Evolutionary conservation across 768 basidiomycete species (phyloP).

Genomic region (Amanita rimosa): DNA sequence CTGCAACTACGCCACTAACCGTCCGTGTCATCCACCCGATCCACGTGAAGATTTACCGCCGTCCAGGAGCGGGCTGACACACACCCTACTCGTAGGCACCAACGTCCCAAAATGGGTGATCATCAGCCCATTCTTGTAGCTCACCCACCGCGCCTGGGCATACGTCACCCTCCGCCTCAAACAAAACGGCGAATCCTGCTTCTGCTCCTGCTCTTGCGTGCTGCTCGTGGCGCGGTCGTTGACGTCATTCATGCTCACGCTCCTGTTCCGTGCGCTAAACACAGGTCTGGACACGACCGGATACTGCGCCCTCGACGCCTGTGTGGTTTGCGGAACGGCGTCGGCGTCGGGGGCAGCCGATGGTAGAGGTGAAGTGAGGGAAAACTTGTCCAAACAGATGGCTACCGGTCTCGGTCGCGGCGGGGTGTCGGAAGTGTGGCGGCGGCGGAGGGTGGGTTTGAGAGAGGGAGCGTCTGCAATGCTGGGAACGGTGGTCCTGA

Average conservation of each 20-base stretch:
- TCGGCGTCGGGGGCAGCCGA: no score
- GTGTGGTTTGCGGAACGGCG: no score
- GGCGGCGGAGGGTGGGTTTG: background rate
- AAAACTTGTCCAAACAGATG: background rate
- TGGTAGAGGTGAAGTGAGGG: background rate
- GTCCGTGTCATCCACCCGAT: no score
- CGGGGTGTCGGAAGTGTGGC: background rate
- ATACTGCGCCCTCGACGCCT: background rate
- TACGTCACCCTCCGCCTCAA: no score
- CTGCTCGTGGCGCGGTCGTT: no score
- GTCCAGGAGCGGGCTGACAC: no score
- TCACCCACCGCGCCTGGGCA: background rate
- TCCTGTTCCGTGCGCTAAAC: background rate
- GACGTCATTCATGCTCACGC: no score
- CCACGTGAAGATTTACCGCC: no score
- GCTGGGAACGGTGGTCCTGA: background rate
- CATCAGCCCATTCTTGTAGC: background rate
- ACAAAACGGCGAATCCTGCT: no score
- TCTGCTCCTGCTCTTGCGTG: no score
- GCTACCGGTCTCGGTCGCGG: background rate
- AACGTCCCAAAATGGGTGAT: slow-evolving; percentile 1
- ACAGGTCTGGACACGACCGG: background rate
- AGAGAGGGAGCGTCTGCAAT: background rate
- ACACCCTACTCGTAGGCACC: background rate
- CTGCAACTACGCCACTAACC: no score